Evolutionary conservation across 2,329 filamentous ascomycete species (phyloP), one percentile per base, ranked within the genome.

Genomic region (Clarireedia monteithiana): DNA sequence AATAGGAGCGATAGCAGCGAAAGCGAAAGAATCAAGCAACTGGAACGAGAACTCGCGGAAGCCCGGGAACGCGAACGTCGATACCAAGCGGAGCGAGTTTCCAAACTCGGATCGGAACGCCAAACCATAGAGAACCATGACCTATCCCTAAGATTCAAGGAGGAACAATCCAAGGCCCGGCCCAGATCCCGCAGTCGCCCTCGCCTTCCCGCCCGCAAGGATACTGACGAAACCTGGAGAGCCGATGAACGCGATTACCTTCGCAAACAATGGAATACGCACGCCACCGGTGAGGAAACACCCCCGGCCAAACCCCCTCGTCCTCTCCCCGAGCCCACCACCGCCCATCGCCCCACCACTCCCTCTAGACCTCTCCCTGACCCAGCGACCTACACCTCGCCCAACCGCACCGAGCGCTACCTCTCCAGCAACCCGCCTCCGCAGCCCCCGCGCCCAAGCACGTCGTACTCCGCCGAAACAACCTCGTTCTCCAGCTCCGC

Each of bases 31-130:
- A 85, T 96, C 60, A 81, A 81, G 64, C 86, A 96, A 68, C 77
- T 97, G 5, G 92, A 97, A 72, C 77, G 78, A 34, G 81, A 89
- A 66, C 75, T 89, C 1, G 82, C 84, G 64, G 77, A 82, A 64
- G 85, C 86, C 14, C 81, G 84, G 61, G 82, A 85, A 61, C 77
- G 85, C 46, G 85, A 89, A 66, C 75, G 76, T 40, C 77, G 81
- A 63, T 87, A 87, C 64, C 77, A 85, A 64, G 72, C 71, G 24
- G 83, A 85, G 66, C 75, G 83, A 12, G 77, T 83, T 59, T 77
- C 79, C 26, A 72, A 78, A 53, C 27, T 63, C 58, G 58, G 40
- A 50, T 58, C 17, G 59, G 61, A 15, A 61, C 58, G 30, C 66
- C 59, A 9, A 60, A 67, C 36, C 9, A 48, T 66, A 3, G 64